Evolutionary conservation across 352 stramenopile species (phyloP).

Genomic region (Phytophthora podocarpi): DNA sequence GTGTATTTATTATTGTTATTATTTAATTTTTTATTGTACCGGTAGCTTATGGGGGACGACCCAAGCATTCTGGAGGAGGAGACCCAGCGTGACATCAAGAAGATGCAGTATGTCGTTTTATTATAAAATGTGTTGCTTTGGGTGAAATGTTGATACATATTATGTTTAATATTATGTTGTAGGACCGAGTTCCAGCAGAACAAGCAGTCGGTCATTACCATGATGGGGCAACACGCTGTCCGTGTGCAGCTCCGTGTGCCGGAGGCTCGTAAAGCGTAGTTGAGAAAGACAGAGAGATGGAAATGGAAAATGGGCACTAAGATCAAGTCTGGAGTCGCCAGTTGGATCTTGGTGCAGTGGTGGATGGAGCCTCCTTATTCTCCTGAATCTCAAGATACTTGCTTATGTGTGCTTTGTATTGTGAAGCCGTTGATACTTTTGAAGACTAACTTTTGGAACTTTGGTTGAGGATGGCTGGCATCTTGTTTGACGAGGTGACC

Average conservation of each 20-base stretch:
- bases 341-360: no score
- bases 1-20: not conserved
- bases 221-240: constrained; percentile 77
- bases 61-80: constrained; percentile 79
- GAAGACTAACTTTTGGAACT: no score
- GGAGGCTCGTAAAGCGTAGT: constrained; percentile 64
- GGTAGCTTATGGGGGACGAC: constrained; percentile 84
- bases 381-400: constrained; percentile 26
- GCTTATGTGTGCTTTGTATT: no score
- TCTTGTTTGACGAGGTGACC: no score
- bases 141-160: not conserved
- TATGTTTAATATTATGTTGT: constrained; percentile 4
- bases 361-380: constrained; percentile 18
- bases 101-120: constrained; percentile 69
- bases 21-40: constrained; percentile 13
- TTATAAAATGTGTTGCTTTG: not conserved
- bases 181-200: constrained; percentile 71
- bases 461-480: no score
- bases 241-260: constrained; percentile 73
- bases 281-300: not conserved
- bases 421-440: no score
- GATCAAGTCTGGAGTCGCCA: constrained; percentile 1
- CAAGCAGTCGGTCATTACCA: constrained; percentile 69
- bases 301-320: not conserved
- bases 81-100: constrained; percentile 79